Evolutionary conservation across 192 early-diverging fungal genomes (phyloP).

Genomic region (Kappamyces sp.): DNA sequence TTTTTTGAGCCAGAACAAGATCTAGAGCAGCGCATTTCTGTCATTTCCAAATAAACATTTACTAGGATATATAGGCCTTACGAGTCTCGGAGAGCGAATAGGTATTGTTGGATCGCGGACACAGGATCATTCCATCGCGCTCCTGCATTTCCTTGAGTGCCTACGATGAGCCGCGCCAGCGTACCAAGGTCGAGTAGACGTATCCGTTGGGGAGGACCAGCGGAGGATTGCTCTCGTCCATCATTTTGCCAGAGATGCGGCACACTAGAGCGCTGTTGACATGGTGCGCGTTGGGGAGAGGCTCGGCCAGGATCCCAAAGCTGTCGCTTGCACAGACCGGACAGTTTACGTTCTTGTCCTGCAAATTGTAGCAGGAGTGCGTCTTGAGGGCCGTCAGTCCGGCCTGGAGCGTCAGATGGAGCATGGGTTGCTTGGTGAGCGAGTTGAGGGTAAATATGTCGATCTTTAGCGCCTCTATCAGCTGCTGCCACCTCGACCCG

Average conservation of each 20-base stretch:
- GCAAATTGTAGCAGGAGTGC: constrained; percentile 66
- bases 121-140: constrained; percentile 8
- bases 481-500: constrained; percentile 63
- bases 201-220: constrained; percentile 94
- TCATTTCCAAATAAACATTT: neutral
- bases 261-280: constrained; percentile 94
- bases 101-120: constrained; percentile 6
- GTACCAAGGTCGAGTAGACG: constrained; percentile 82
- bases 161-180: constrained; percentile 4
- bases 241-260: constrained; percentile 81
- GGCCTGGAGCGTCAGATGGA: constrained; percentile 88
- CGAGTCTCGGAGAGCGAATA: constrained; percentile 11
- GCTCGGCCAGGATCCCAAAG: constrained; percentile 76
- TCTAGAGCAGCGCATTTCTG: no score
- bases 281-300: constrained; percentile 87
- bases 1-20: no score
- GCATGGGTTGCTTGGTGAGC: constrained; percentile 77
- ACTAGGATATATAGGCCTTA: constrained; percentile 18
- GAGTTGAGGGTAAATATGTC: constrained; percentile 86
- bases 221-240: constrained; percentile 95
- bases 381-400: constrained; percentile 94
- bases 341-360: constrained; percentile 86
- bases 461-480: constrained; percentile 73
- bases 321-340: constrained; percentile 85
- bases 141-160: constrained; percentile 14